Base-by-base conservation (phyloP, 371 early-diverging fungal genomes). In the Hamiltosporidium magnivora region DNA sequence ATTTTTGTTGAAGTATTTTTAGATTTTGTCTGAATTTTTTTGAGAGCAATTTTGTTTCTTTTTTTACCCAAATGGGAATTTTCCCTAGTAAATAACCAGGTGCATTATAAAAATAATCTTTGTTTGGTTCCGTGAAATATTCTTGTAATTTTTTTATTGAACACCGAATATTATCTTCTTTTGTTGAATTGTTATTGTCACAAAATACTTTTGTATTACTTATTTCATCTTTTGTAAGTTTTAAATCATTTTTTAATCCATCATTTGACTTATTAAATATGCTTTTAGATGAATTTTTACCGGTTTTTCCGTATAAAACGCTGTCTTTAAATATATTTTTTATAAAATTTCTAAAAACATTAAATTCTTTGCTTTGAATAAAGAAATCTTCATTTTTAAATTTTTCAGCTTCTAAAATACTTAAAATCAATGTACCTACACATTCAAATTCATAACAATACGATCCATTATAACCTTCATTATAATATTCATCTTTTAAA, bases 331-430 rank as follows among this genome's bases (percentile, higher is more conserved):
- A 11, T 6, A 46, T 46, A 46, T 3, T 46, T 46, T 6, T 6
- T 46, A 46, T 46, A 11, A 46, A 46, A 6, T 3, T 46, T 46
- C 11, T 46, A 6, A 46, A 46, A 6, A 6, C 11, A 46, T 46
- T 46, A 46, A 46, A 46, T 46, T 46, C 46, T 46, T 46, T 11
- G 3, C 3, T 46, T 3, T 25, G 25, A 25, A 25, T 25, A 25
- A 25, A 25, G 25, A 25, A 25, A 25, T 25, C 25, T 25, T 25
- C 25, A 25, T 25, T 25, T 25, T 25, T 25, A 25, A 25, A 25
- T 25, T 25, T 25, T 40, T 70, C 41, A 63, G 74, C 59, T 58
- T 77, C 71, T 40, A 77, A 44, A 43, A 74, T 74, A n/a, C 71
- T 46, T 6, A 74, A 49, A 36, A 77, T 43, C 11, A 72, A 43